Evolutionary conservation across 257 asterid species (phyloP), one percentile per base, ranked within the genome.

Genomic region (Leptodermis oblonga): DNA sequence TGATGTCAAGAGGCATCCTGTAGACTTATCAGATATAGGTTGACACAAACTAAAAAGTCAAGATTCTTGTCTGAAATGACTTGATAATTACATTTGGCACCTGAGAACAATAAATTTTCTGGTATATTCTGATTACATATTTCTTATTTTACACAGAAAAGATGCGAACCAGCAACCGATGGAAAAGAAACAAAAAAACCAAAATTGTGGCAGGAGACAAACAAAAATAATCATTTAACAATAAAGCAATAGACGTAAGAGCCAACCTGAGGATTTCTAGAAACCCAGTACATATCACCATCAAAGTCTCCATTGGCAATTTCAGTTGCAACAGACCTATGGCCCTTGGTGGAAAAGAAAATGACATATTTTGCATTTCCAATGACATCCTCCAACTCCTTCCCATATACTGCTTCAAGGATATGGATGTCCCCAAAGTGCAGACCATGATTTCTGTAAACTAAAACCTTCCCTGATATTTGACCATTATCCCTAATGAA

Each of bases 221-320:
- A 26, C 4, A n/a, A n/a, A n/a, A n/a, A n/a, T n/a, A n/a, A n/a
- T n/a, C n/a, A n/a, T n/a, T n/a, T n/a, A 30, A 31, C n/a, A n/a
- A 33, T 10, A 34, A 18, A 30, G 41, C 1, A 62, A 45, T 11
- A 34, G 55, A 43, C n/a, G 48, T 55, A 34, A 11, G 34, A 53
- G 76, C 76, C 61, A 68, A 92, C 98, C 96, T 82, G 84, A 14
- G 89, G 89, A 71, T 92, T 85, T 67, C 87, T 81, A 46, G 98
- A 92, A 77, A 92, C 84, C 95, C 95, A 89, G 39, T 89, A 92
- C 74, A 30, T 65, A 68, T 92, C 98, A 10, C 96, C 98, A 74
- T 89, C 98, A 69, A 87, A 92, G 78, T 92, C 98, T 28, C 98
- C 96, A 58, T 88, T 87, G n/a, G 92, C 96, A 82, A 92, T 92